These are phyloP conservation scores for Xanthoconium purpureum DNA, from an alignment of 768 basidiomycete genomes.

Conservation along the genomic window DNA sequence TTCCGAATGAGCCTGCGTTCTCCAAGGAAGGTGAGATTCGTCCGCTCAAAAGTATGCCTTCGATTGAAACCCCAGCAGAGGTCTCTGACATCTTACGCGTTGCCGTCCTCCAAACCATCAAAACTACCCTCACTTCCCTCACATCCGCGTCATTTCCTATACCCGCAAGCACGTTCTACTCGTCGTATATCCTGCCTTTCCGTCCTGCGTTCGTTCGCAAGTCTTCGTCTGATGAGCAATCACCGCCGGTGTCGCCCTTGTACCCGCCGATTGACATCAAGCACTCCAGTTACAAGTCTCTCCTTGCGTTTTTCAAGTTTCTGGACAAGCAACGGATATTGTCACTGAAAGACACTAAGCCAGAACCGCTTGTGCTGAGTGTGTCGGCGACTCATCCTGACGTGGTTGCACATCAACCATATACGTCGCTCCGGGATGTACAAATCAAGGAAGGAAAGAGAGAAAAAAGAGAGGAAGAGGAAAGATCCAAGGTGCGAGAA, in stretches of 20 bases:
- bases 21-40: slow-evolving; percentile 29
- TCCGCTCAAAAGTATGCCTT: not conserved
- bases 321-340: slow-evolving; percentile 73
- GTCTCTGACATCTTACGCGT: slow-evolving; percentile 46
- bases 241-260: slow-evolving; percentile 23
- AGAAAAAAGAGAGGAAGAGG: slow-evolving; percentile 50
- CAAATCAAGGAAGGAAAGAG: slow-evolving; percentile 63
- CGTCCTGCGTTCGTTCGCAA: slow-evolving; percentile 58
- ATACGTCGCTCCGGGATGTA: slow-evolving; percentile 62
- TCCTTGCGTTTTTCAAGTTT: slow-evolving; percentile 75
- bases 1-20: slow-evolving; percentile 12
- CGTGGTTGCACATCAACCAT: slow-evolving; percentile 48
- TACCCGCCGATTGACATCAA: slow-evolving; percentile 65
- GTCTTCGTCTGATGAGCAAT: slow-evolving; percentile 7
- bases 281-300: slow-evolving; percentile 75
- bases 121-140: slow-evolving; percentile 43
- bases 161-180: slow-evolving; percentile 71
- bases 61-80: slow-evolving; percentile 16
- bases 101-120: slow-evolving; percentile 66
- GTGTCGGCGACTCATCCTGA: slow-evolving; percentile 57
- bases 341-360: slow-evolving; percentile 60
- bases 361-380: slow-evolving; percentile 51
- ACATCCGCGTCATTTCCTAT: slow-evolving; percentile 67
- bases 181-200: slow-evolving; percentile 71
- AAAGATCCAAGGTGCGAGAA: slow-evolving; percentile 44